phyloP scores from a whole-genome alignment of 2,329 filamentous ascomycete species.

The Verticillium zaregamsianum region DNA sequence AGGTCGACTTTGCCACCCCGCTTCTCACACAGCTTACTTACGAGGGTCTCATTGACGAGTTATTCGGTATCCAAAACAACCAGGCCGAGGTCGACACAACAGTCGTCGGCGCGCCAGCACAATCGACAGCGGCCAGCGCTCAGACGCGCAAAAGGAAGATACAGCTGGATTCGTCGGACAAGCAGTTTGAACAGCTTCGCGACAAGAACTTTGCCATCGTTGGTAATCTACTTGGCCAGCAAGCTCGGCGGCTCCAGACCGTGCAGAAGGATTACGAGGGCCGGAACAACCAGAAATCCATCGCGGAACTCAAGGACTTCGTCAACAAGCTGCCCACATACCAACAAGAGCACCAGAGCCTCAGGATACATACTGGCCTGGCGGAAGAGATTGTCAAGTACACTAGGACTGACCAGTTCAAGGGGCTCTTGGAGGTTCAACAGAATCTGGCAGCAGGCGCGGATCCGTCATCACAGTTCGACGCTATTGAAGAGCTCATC shows the following conservation, averaged over 20 bases:
- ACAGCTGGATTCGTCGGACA: slow-evolving; percentile 82
- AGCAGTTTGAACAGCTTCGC: slow-evolving; percentile 80
- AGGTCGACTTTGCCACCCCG: slow-evolving; percentile 88
- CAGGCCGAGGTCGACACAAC: slow-evolving; percentile 90
- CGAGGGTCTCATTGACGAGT: slow-evolving; percentile 90
- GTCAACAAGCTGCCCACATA: slow-evolving; percentile 91
- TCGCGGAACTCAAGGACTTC: slow-evolving; percentile 84
- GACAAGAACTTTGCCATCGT: slow-evolving; percentile 96
- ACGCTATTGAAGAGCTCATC: slow-evolving; percentile 91
- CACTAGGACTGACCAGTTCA: slow-evolving; percentile 86
- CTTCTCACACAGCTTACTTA: slow-evolving; percentile 95
- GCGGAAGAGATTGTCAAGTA: slow-evolving; percentile 95
- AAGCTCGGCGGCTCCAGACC: slow-evolving; percentile 76
- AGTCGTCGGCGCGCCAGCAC: slow-evolving; percentile 71
- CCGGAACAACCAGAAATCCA: slow-evolving; percentile 80
- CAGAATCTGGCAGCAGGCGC: slow-evolving; percentile 90
- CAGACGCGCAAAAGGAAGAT: slow-evolving; percentile 79
- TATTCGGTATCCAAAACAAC: slow-evolving; percentile 88
- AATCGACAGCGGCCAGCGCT: slow-evolving; percentile 49
- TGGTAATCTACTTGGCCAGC: slow-evolving; percentile 81
- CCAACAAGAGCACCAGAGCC: slow-evolving; percentile 86
- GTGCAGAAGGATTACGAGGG: slow-evolving; percentile 89
- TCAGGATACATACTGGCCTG: slow-evolving; percentile 88
- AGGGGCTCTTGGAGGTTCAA: slow-evolving; percentile 84
- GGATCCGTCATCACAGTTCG: slow-evolving; percentile 84